Evolutionary conservation across 164 flowering plant species (phyloP).

Genomic region (Macadamia tetraphylla): DNA sequence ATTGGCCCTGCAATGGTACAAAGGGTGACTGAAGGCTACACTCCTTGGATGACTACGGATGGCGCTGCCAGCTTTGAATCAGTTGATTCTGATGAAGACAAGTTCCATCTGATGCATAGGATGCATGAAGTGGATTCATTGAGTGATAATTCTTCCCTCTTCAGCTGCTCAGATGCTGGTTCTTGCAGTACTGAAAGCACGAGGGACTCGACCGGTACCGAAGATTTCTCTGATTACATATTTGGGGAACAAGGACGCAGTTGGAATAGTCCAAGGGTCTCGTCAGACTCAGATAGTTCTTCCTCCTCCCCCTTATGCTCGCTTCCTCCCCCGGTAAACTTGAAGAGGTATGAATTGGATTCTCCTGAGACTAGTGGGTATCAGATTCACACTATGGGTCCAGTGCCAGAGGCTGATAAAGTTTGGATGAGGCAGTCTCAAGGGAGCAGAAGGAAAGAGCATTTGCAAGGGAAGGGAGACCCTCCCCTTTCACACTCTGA

Average conservation of each 20-base stretch:
- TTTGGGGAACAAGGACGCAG: constrained; percentile 44
- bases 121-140: constrained; percentile 30
- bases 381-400: constrained; percentile 8
- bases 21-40: constrained; percentile 8
- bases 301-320: constrained; percentile 31
- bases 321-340: constrained; percentile 19
- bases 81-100: constrained; percentile 20
- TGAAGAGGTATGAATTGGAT: constrained; percentile 20
- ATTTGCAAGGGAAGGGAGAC: constrained; percentile 19
- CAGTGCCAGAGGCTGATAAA: neutral
- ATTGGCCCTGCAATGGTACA: constrained; percentile 4
- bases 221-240: constrained; percentile 57
- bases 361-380: constrained; percentile 17
- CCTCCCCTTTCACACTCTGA: constrained; percentile 38
- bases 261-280: constrained; percentile 39
- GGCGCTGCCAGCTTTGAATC: constrained; percentile 19
- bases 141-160: constrained; percentile 69
- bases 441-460: constrained; percentile 8
- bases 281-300: constrained; percentile 45
- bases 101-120: constrained; percentile 14
- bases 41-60: constrained; percentile 14
- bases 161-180: constrained; percentile 80
- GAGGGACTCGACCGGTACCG: constrained; percentile 61
- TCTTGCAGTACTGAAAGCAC: constrained; percentile 81
- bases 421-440: constrained; percentile 6